These are phyloP conservation scores for Aspergillus fumigatiaffinis DNA, from an alignment of 2,329 filamentous ascomycete species.

Conservation along the genomic window DNA sequence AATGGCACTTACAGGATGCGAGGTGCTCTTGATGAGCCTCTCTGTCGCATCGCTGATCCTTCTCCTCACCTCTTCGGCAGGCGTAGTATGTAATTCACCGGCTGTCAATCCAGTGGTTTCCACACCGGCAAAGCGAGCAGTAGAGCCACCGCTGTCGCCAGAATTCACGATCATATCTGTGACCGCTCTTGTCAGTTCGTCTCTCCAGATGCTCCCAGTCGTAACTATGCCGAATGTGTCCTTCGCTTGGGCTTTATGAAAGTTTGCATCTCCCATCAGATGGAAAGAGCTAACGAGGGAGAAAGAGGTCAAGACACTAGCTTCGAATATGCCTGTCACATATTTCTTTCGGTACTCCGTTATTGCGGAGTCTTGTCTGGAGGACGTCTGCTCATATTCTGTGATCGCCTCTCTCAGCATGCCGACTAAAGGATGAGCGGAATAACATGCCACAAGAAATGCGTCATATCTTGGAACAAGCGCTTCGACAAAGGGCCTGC, in stretches of 20 bases:
- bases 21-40: constrained; percentile 53
- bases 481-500: constrained; percentile 53
- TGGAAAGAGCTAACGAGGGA: constrained; percentile 47
- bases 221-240: constrained; percentile 77
- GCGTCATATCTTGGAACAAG: constrained; percentile 54
- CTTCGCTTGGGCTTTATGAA: constrained; percentile 37
- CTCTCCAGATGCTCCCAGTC: constrained; percentile 80
- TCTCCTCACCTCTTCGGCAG: constrained; percentile 58
- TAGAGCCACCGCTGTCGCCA: constrained; percentile 28
- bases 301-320: constrained; percentile 64
- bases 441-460: constrained; percentile 87
- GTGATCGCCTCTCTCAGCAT: constrained; percentile 49
- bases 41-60: constrained; percentile 69
- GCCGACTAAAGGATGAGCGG: constrained; percentile 71
- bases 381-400: constrained; percentile 16
- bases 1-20: constrained; percentile 59
- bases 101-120: constrained; percentile 78
- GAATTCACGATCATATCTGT: constrained; percentile 56
- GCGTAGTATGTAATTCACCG: constrained; percentile 69
- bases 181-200: constrained; percentile 65
- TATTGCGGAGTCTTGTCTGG: constrained; percentile 23
- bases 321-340: constrained; percentile 84
- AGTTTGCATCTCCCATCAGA: constrained; percentile 18
- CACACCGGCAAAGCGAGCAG: constrained; percentile 68
- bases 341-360: constrained; percentile 40